These are phyloP conservation scores for Triticum urartu DNA, from an alignment of 176 grass and related monocot genomes.

Conservation along the genomic window DNA sequence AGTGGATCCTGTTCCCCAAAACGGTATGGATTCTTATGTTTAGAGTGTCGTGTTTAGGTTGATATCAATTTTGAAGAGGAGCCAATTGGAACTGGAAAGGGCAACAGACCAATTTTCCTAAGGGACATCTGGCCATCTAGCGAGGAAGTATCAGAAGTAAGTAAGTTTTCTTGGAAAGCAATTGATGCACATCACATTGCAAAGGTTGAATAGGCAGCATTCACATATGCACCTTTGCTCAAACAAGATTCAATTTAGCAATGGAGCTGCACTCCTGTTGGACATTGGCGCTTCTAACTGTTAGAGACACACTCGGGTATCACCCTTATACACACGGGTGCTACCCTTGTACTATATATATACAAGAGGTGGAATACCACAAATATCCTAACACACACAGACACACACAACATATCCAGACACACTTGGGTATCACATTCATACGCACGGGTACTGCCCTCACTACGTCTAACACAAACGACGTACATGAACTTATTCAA, in stretches of 20 bases:
- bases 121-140: conserved; percentile 71
- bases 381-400: too few species aligned
- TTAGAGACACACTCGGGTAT: too few species aligned
- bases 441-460: too few species aligned
- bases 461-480: background rate
- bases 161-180: background rate
- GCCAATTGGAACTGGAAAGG: background rate
- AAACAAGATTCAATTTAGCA: background rate
- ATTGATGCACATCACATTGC: background rate
- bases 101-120: conserved; percentile 35
- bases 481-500: background rate
- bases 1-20: background rate
- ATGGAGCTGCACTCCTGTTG: background rate
- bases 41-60: background rate
- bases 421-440: too few species aligned
- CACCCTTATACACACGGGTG: too few species aligned
- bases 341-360: too few species aligned
- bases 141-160: conserved; percentile 61
- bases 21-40: background rate
- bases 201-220: background rate
- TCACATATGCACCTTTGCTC: background rate
- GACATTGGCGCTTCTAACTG: background rate
- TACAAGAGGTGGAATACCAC: too few species aligned
- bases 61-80: conserved; percentile 3
- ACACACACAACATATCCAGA: too few species aligned